Base-by-base conservation (phyloP, 306 rosid genomes). In the Begonia loranthoides region DNA sequence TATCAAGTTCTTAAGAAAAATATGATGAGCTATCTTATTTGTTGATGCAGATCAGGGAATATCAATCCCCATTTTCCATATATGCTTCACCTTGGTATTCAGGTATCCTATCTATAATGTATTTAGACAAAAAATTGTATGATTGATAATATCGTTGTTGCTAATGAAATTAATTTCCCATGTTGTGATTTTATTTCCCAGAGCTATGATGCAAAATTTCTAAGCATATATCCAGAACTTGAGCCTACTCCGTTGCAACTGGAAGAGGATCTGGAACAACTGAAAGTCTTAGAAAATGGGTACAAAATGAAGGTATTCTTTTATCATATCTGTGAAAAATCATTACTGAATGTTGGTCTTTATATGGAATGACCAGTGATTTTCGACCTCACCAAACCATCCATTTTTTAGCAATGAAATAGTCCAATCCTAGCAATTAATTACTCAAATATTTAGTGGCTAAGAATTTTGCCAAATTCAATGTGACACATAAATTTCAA, bases 241-340 rank as follows among this genome's bases (percentile, higher is more conserved):
- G 54, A 70, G 58, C 76, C 95, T 9, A 86, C 99, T 49, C 87
- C 92, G 4, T 66, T 82, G 81, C 99, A 90, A 72, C 80, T 90
- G 9, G 94, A 90, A 70, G 99, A 90, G 66, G 99, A 90, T 73
- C 73, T 90, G 68, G 99, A 90, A 72, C 99, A 90, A 71, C 94
- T 90, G 47, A 90, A 90, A 69, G 95, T 90, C 71, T 84, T 90
- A 15, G 99, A 90, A 72, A 83, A 90, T 64, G 99, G 97, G 59
- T 90, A 90, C 71, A 90, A 73, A 70, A 90, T 90, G 95, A 90
- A 85, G 97, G 99, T 90, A 66, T 43, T 43, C 47, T 43, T 43
- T 43, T 43, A 6, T 13, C 4, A 43, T 43, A 7, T 28, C 36
- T 28, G 8, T 28, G 36, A 28, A 28, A 2, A 28, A 28, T 28